Evolutionary conservation across 2,329 filamentous ascomycete species (phyloP).

Genomic region (Colletotrichum horii): DNA sequence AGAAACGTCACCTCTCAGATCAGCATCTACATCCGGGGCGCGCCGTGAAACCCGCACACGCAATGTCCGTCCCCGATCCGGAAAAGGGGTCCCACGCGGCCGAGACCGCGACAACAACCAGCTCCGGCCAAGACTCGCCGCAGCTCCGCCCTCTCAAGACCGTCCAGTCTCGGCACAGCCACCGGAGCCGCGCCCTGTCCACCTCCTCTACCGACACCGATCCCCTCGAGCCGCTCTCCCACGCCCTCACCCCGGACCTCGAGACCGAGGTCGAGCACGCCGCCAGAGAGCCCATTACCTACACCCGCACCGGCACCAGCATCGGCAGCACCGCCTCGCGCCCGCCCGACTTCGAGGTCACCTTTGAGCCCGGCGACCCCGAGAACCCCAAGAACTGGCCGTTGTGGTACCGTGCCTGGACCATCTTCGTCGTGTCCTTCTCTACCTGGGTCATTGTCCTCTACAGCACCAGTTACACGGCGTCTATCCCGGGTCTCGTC

Average conservation of each 20-base stretch:
- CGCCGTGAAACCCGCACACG: not conserved
- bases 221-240: conserved; percentile 37
- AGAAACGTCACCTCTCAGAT: not conserved
- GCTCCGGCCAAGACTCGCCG: conserved; percentile 14
- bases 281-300: conserved; percentile 44
- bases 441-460: conserved; percentile 62
- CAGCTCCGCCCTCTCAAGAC: conserved; percentile 1
- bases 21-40: not conserved
- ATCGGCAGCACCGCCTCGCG: conserved; percentile 45
- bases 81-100: conserved; percentile 13
- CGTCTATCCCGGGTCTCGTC: conserved; percentile 72
- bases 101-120: conserved; percentile 3
- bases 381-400: conserved; percentile 74
- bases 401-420: conserved; percentile 50
- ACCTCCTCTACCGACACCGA: conserved; percentile 20
- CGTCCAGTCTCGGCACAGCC: conserved; percentile 11
- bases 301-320: conserved; percentile 42
- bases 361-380: conserved; percentile 68
- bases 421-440: conserved; percentile 49
- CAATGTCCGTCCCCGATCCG: conserved; percentile 11
- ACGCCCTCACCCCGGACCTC: conserved; percentile 39
- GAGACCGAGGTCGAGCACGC: conserved; percentile 44
- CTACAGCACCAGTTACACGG: conserved; percentile 81
- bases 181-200: not conserved
- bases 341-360: conserved; percentile 72